Evolutionary conservation across 768 basidiomycete species (phyloP), one percentile per base, ranked within the genome.

Genomic region (Xerocomellus amylosporus): DNA sequence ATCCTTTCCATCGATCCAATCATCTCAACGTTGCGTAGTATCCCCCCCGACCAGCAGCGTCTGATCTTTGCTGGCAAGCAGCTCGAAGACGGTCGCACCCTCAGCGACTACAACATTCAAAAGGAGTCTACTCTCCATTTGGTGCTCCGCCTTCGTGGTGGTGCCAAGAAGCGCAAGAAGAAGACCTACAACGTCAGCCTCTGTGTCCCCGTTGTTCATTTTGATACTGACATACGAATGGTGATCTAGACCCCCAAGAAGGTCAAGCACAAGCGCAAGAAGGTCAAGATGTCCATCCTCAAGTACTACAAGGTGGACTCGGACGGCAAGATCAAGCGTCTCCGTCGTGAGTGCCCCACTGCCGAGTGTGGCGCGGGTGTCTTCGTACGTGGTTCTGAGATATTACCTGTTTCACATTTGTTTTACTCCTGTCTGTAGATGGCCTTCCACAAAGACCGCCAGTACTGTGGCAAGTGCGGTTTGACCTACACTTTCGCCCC

Each of bases 271-370:
- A 97, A 97, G 86, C 88, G 90, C 76, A 98, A 98, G 85, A 97
- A 98, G 83, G 93, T 96, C 82, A 98, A 98, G 88, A 98, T 99
- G 93, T 79, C 94, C 69, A 97, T 98, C 79, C 82, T 99, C 75
- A 98, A 98, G 79, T 99, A 97, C 84, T 99, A 98, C 83, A 96
- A 97, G 80, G 95, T 99, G 65, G 96, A 98, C 78, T 95, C 94
- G 43, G 96, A 98, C 66, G 97, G 96, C 74, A 98, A 97, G 79
- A 95, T 98, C 83, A 97, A 97, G 84, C 93, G 97, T 72, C 86
- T 99, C 58, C 86, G 96, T 70, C 92, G 97, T 64, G 96, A 98
- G 74, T 99, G 97, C 79, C 90, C 85, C 54, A 80, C 79, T 53
- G 85, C 87, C 61, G 87, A 87, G 74, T 90, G 88, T 58, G 89